Evolutionary conservation across 2,329 filamentous ascomycete genomes (phyloP), one percentile per base, ranked within the genome.

Genomic region (Ascochyta clinopodiicola): DNA sequence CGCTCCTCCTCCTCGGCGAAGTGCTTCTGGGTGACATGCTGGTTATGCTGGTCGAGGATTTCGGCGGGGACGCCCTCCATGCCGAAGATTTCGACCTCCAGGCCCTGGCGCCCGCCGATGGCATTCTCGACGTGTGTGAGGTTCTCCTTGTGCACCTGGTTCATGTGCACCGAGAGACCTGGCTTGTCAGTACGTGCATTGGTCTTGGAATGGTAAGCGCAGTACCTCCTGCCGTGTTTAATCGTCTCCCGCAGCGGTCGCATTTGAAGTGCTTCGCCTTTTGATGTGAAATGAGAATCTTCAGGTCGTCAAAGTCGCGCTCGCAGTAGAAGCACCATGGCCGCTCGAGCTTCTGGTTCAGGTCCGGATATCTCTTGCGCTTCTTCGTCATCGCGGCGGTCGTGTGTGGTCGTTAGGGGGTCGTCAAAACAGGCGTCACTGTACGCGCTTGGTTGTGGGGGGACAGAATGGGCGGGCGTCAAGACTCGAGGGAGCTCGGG

Each of bases 251-350:
- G 75, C 95, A 99, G 79, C 89, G 82, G 68, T 96, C 91, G 79
- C 95, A 99, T 78, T 96, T 97, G 83, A 96, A 98, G 77, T 99
- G 95, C 79, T 98, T 98, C n/a, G 94, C 93, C 76, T 97, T 98
- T 73, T 98, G 95, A 77, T 99, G 95, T 54, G 91, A 93, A 67
- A 96, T 96, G 62, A 99, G 87, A 66, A 98, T 92, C 81, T 96
- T 97, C 42, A 96, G 78, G 76, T 99, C 95, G 76, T 98, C 93
- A 75, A 98, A 99, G 79, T 98, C 94, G 80, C 94, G 90, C 79
- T 99, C 95, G 88, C 95, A 99, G 81, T 99, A 99, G 80, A 96
- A 99, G 81, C 95, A 99, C 93, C 93, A 98, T 44, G 94, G 90
- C 54, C 93, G 89, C 64, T 83, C 81, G 60, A 99, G 85, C 66